Percentiles rank a stretch among this genome's conserved stretches.
Evolutionary conservation across 2,329 filamentous ascomycete species (phyloP).

Genomic region (Colletotrichum euphorbiae): DNA sequence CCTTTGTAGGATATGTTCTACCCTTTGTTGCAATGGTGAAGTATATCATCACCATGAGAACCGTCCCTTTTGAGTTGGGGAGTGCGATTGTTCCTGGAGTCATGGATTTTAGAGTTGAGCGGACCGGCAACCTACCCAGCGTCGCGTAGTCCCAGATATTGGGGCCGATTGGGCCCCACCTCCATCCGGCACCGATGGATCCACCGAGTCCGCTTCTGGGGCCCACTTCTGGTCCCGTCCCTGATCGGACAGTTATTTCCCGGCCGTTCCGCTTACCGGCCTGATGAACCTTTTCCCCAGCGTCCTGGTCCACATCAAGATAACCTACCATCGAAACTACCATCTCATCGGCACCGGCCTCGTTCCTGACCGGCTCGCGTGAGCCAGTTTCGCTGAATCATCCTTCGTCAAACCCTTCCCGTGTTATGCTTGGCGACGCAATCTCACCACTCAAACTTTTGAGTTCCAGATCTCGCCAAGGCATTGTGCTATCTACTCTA

Average conservation of each 20-base stretch:
- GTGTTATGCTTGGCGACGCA: not conserved
- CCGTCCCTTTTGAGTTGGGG: no score
- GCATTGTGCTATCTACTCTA: not conserved
- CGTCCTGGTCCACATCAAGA: not conserved
- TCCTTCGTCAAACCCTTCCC: not conserved
- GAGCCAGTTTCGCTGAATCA: not conserved
- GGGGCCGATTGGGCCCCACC: no score
- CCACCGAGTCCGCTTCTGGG: not conserved
- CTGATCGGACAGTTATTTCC: no score
- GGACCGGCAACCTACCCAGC: not conserved
- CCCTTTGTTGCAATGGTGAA: no score
- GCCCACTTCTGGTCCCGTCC: not conserved
- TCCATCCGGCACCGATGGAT: no score
- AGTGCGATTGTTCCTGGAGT: no score
- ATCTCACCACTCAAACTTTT: not conserved
- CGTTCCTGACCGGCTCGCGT: not conserved
- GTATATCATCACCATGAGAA: no score
- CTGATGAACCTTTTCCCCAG: not conserved
- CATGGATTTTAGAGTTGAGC: no score
- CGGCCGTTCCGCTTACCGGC: no score
- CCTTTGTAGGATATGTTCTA: no score
- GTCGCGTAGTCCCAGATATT: no score
- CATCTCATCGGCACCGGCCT: not conserved
- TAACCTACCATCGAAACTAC: not conserved
- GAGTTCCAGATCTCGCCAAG: constrained; percentile 2